Base-by-base conservation (phyloP, 1,284 basidiomycete species). In the Ganoderma lingzhi region DNA sequence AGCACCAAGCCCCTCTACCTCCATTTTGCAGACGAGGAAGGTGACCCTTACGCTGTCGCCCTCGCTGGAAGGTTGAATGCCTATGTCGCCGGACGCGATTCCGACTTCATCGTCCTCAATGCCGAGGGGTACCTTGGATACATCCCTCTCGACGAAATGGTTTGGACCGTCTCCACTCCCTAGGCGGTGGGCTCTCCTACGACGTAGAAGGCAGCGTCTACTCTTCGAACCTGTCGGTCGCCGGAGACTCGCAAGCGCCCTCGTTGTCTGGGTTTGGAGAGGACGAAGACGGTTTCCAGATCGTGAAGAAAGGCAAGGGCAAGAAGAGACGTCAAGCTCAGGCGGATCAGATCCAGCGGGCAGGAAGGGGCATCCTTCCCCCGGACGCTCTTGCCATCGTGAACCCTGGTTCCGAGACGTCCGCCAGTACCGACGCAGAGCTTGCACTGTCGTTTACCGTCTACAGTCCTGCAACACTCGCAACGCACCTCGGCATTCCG, bases 41-140 rank as follows among this genome's bases (percentile, higher is more conserved):
- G 91, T 3, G 96, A 98, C 80, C 93, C 93, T 3, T 93, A 90
- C 70, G 93, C 93, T 42, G 95, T 96, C 2, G 91, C 93, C 69
- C 83, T 97, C 17, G 96, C 96, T 0, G 93, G 90, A 10, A 83
- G 87, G 65, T 78, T 94, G 6, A 86, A 88, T 4, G 95, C 88
- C 39, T 96, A 91, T 73, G 91, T 96, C 62, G 83, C 92, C 0
- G 93, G 92, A 28, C 88, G 86, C 70, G 96, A 96, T 82, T 94
- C 93, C 1, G 95, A 96, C 79, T 96, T 93, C 76, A 88, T 93
- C 60, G 87, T 96, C 58, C 83, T 96, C 55, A 91, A 93, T 68
- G 84, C 89, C 2, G 90, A 91, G 23, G 91, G 85, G 30, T 94
- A 90, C 78, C 82, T 80, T 64, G 96, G 96, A 9, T 97, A 95